Evolutionary conservation across 2,329 filamentous ascomycete species (phyloP).

Genomic region (Fusarium succisae): DNA sequence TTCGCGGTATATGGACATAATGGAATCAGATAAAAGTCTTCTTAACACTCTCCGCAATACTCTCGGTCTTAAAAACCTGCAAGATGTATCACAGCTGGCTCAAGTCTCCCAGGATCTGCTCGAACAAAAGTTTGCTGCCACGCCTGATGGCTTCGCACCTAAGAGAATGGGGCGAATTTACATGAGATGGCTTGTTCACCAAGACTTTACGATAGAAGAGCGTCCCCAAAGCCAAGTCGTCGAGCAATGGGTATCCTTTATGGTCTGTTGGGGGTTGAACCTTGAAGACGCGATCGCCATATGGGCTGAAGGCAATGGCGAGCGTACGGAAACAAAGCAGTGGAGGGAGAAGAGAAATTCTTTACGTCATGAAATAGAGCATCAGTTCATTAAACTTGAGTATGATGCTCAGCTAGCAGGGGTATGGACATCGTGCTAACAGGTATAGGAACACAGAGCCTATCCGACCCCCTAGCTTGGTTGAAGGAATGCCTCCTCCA

Average conservation of each 20-base stretch:
- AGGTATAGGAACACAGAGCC: neutral
- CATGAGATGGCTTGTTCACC: slow-evolving; percentile 43
- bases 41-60: slow-evolving; percentile 31
- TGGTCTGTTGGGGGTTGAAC: neutral
- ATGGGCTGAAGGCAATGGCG: neutral
- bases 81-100: slow-evolving; percentile 33
- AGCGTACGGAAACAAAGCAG: neutral
- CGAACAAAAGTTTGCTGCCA: slow-evolving; percentile 29
- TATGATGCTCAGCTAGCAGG: too few species aligned
- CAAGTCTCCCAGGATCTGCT: slow-evolving; percentile 40
- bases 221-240: neutral
- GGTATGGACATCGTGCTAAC: neutral
- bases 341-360: neutral
- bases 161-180: slow-evolving; percentile 39
- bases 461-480: neutral
- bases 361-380: neutral
- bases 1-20: neutral
- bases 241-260: neutral
- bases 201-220: neutral
- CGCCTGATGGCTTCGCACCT: slow-evolving; percentile 4
- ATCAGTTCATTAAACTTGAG: neutral
- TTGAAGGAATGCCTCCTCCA: neutral
- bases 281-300: neutral
- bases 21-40: slow-evolving; percentile 32
- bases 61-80: slow-evolving; percentile 38